These are phyloP conservation scores for Starmerella cellae DNA, from an alignment of 805 yeast genomes.

Conservation along the genomic window DNA sequence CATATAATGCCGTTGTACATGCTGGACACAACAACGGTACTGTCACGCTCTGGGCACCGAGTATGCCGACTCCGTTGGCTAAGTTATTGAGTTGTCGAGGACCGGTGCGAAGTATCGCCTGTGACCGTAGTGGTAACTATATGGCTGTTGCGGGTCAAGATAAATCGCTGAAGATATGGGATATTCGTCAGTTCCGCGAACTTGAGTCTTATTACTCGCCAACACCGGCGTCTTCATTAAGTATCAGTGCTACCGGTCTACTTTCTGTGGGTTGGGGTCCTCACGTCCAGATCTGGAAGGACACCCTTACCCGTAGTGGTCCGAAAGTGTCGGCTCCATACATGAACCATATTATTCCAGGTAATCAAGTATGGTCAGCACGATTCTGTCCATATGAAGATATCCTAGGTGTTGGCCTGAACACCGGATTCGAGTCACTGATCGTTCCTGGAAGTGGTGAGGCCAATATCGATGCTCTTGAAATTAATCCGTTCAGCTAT, in stretches of 20 bases:
- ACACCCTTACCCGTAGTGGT: slow-evolving; percentile 39
- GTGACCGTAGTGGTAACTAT: slow-evolving; percentile 83
- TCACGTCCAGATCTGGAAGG: slow-evolving; percentile 89
- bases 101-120: slow-evolving; percentile 70
- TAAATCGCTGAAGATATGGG: slow-evolving; percentile 80
- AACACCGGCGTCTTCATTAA: slow-evolving; percentile 69
- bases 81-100: slow-evolving; percentile 74
- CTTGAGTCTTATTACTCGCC: slow-evolving; percentile 62
- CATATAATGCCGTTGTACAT: slow-evolving; percentile 91
- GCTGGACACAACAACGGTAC: slow-evolving; percentile 89
- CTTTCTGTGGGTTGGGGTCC: slow-evolving; percentile 92
- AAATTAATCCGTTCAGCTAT: slow-evolving; percentile 81
- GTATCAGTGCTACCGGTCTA: slow-evolving; percentile 77
- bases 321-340: slow-evolving; percentile 70
- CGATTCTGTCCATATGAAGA: slow-evolving; percentile 91
- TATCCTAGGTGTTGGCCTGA: slow-evolving; percentile 81
- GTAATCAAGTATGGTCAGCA: slow-evolving; percentile 53
- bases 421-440: slow-evolving; percentile 62
- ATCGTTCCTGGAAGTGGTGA: slow-evolving; percentile 96
- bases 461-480: slow-evolving; percentile 91
- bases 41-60: slow-evolving; percentile 88
- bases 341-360: slow-evolving; percentile 78
- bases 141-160: slow-evolving; percentile 92
- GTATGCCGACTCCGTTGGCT: slow-evolving; percentile 70
- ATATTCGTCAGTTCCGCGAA: slow-evolving; percentile 68